Base-by-base conservation (phyloP, 2,329 filamentous ascomycete species). In the Fusarium floridanum region DNA sequence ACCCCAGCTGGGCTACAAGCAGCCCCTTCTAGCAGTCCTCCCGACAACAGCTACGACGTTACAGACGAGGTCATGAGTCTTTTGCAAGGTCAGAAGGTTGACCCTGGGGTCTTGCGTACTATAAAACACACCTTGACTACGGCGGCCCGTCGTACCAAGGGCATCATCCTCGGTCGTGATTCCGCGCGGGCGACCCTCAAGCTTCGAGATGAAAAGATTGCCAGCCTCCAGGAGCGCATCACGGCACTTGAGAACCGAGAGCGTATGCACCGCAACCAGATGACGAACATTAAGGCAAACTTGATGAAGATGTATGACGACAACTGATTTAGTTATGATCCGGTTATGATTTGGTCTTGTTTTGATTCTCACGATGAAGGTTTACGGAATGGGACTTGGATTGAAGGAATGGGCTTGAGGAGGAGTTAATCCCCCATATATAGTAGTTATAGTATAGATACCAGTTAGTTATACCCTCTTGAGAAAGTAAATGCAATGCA, bases 141-240 rank as follows among this genome's bases (percentile, higher is more conserved):
- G 53, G 87, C 93, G 73, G 88, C 89, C 17, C 82, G 91, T 61
- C 87, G 86, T 61, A 86, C 87, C 0, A 89, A 88, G 76, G 93
- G 93, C 0, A 85, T 93, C 22, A 85, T 86, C 43, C 88, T 88
- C 71, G 92, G 92, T 1, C 85, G 93, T 3, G 93, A 96, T 69
- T 88, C 92, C 8, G 87, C 89, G 5, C 84, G 93, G n/a, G 81
- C 88, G 10, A 88, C 88, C 5, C 78, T 94, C 37, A 91, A 90
- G 78, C 86, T 87, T 6, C 91, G 91, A 73, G 92, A 96, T 34
- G 78, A 78, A n/a, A 80, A 78, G 61, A 82, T 84, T 48, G 81
- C 81, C 5, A 71, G 74, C 62, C 68, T 88, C 63, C 82, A 85
- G 77, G 79, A 78, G 43, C 77, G 79, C 34, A 75, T 87, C 6